These are phyloP conservation scores for Lipomyces orientalis DNA, from an alignment of 805 yeast genomes.

Conservation along the genomic window DNA sequence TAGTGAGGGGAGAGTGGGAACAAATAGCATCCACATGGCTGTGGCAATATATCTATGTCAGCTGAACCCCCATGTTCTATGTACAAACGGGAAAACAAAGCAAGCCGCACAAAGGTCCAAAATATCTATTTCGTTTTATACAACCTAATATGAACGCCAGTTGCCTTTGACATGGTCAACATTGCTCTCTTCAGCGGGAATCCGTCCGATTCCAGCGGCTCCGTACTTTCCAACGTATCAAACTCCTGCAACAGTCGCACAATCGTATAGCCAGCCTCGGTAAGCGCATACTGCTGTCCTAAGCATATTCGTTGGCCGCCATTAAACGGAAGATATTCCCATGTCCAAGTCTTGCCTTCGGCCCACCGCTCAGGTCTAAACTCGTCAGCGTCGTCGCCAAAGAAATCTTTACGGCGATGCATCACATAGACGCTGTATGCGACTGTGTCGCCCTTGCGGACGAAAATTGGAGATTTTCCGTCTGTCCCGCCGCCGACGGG, in stretches of 20 bases:
- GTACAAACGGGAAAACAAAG: too few species aligned
- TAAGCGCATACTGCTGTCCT: slow-evolving; percentile 62
- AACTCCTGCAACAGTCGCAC: slow-evolving; percentile 49
- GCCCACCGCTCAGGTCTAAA: slow-evolving; percentile 59
- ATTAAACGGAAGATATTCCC: slow-evolving; percentile 60
- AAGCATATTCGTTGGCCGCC: slow-evolving; percentile 63
- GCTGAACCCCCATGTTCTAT: too few species aligned
- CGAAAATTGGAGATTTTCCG: slow-evolving; percentile 48
- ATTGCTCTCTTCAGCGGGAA: slow-evolving; percentile 18
- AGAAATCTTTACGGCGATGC: slow-evolving; percentile 51
- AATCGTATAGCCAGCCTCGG: slow-evolving; percentile 55
- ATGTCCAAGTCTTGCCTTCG: slow-evolving; percentile 48
- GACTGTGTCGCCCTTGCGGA: slow-evolving; percentile 53
- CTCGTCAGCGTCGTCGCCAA: slow-evolving; percentile 53
- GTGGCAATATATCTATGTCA: too few species aligned
- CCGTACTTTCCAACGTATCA: slow-evolving; percentile 36
- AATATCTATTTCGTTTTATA: neutral
- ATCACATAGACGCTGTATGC: slow-evolving; percentile 51
- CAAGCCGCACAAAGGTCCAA: too few species aligned
- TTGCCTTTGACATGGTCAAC: slow-evolving; percentile 21
- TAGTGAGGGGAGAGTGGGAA: too few species aligned
- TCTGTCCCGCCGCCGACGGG: slow-evolving; percentile 60
- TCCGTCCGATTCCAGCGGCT: slow-evolving; percentile 15
- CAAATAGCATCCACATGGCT: too few species aligned
- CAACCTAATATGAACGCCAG: slow-evolving; percentile 22